Base-by-base conservation (phyloP, 2,329 filamentous ascomycete genomes). In the Claviceps paspali region DNA sequence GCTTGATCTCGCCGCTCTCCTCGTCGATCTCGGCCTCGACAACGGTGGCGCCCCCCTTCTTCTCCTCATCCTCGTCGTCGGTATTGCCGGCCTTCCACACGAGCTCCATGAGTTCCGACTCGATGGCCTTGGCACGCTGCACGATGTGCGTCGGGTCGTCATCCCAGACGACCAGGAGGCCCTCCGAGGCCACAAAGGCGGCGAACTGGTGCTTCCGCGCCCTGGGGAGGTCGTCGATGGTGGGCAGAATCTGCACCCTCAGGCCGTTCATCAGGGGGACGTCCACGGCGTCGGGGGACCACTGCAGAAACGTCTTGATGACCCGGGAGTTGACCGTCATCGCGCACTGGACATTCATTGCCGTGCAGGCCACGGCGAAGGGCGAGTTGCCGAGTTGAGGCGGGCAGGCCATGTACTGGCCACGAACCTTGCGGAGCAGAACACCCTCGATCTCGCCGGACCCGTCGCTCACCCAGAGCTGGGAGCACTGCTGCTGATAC, bases 311-410 rank as follows among this genome's bases (percentile, higher is more conserved):
- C 0, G 79, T 80, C 60, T 81, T 82, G 58, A 87, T 82, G 41
- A 86, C 77, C 45, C 80, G 64, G 0, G 82, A 86, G 54, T 83
- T 85, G 44, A 86, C 75, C 0, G 81, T 87, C 77, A 87, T 84
- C 35, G 79, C 79, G 49, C 75, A 81, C 74, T 78, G 76, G 35
- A 84, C 70, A 49, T 86, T 85, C 46, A 86, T 67, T n/a, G 72
- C 67, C 7, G 70, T 63, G 50, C 76, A 80, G 6, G 78, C 76
- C 39, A 64, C 54, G 11, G 76, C 78, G 44, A 87, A 76, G 0
- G 66, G 52, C 2, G 79, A 81, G 40, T 65, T 64, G 22, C 65
- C 65, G 39, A 86, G 57, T 43, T 74, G 65, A 33, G 76, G 69
- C 29, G 82, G 82, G 51, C 79, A 85, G 2, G 79, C 73, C 63